Evolutionary conservation across 129 eudicot species (phyloP).

Genomic region (Heracleum sosnowskyi): DNA sequence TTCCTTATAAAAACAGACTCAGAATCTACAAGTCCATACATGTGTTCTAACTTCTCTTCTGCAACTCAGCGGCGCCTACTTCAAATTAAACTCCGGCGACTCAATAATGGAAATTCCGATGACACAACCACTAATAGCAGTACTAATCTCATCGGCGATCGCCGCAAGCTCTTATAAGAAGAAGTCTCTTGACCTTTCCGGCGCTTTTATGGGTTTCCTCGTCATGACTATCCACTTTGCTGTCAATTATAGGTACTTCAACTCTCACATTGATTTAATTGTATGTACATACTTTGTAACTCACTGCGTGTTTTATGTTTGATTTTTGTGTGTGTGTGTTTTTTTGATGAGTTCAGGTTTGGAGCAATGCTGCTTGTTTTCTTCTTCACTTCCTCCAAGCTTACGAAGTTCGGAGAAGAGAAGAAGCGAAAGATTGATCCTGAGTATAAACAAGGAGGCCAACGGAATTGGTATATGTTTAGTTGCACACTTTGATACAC

Average conservation of each 20-base stretch:
- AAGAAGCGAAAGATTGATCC: constrained; percentile 63
- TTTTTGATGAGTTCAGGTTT: constrained; percentile 29
- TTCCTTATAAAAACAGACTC: not conserved
- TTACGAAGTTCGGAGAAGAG: constrained; percentile 80
- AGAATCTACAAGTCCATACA: not conserved
- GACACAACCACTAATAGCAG: constrained; percentile 41
- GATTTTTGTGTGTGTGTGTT: not conserved
- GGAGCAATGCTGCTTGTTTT: constrained; percentile 88
- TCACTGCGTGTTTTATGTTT: no score
- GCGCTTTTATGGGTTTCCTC: constrained; percentile 66
- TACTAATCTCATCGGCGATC: constrained; percentile 39
- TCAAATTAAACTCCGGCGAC: not conserved
- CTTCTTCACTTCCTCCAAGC: constrained; percentile 81
- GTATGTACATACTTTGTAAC: not conserved
- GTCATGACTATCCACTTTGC: constrained; percentile 75
- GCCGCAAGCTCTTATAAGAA: constrained; percentile 55
- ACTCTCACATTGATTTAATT: not conserved
- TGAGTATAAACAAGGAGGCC: constrained; percentile 91
- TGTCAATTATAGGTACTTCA: constrained; percentile 54
- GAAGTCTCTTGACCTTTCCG: constrained; percentile 79
- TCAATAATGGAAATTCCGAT: constrained; percentile 36
- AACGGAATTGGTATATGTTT: constrained; percentile 68
- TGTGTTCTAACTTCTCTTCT: not conserved
- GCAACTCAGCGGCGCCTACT: not conserved
- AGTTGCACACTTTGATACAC: not conserved